Percentiles rank a stretch among this genome's conserved stretches.
phyloP scores from a whole-genome alignment of 148 eudicot genomes.

The Simmondsia chinensis region DNA sequence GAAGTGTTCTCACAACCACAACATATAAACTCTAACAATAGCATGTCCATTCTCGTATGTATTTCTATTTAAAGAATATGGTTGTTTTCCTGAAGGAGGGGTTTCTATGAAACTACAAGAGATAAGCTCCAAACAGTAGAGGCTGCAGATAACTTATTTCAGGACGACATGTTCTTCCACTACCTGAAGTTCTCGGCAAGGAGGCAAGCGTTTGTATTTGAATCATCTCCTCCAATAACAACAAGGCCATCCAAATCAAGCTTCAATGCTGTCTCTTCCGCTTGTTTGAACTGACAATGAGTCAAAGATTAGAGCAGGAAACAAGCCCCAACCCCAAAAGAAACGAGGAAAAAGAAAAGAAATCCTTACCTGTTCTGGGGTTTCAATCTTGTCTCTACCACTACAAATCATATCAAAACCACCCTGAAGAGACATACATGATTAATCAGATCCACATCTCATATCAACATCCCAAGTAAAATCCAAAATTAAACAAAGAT shows the following conservation, averaged over 20 bases:
- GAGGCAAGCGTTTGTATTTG: conserved; percentile 97
- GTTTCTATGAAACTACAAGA: conserved; percentile 1
- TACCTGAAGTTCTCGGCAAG: conserved; percentile 97
- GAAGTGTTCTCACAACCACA: too few relatives aligned
- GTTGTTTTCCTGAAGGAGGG: background rate
- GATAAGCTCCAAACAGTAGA: too few relatives aligned
- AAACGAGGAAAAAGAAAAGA: background rate
- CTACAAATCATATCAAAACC: conserved; percentile 98
- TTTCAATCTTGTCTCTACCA: conserved; percentile 99
- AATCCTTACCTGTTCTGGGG: conserved; percentile 85
- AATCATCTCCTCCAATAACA: conserved; percentile 98
- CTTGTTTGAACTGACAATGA: conserved; percentile 80
- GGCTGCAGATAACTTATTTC: too few relatives aligned
- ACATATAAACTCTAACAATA: too few relatives aligned
- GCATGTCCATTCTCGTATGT: too few relatives aligned
- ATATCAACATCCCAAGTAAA: too few relatives aligned
- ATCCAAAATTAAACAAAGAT: too few relatives aligned
- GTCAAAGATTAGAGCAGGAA: background rate
- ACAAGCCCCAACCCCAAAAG: background rate
- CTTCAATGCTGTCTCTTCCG: conserved; percentile 77
- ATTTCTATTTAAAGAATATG: too few relatives aligned
- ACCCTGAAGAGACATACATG: conserved; percentile 41
- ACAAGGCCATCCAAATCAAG: conserved; percentile 97
- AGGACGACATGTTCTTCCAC: too few relatives aligned
- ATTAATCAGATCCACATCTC: too few relatives aligned